Percentiles rank a stretch among this genome's conserved stretches.
Evolutionary conservation across 306 rosid species (phyloP).

Genomic region (Acacia crassicarpa): DNA sequence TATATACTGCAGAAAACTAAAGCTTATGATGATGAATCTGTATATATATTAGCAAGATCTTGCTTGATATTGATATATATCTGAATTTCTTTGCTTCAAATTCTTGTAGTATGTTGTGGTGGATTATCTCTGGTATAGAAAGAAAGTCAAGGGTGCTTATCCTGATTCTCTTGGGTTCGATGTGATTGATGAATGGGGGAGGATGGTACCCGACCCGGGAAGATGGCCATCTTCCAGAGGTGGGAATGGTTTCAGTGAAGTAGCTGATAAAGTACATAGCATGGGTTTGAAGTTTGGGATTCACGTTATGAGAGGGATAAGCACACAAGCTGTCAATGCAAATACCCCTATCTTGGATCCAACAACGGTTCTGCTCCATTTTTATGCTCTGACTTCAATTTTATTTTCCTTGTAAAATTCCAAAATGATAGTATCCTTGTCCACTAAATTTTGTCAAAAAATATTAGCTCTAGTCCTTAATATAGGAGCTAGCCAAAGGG

Average conservation of each 20-base stretch:
- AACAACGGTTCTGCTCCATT: constrained; percentile 53
- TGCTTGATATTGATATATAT: constrained; percentile 22
- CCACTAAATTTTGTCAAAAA: too few relatives aligned
- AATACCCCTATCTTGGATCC: constrained; percentile 83
- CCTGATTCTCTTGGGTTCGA: constrained; percentile 85
- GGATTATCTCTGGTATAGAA: constrained; percentile 98
- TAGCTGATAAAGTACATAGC: constrained; percentile 75
- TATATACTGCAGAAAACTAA: neutral
- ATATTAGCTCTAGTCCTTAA: too few relatives aligned
- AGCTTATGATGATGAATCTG: neutral
- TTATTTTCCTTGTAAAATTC: neutral
- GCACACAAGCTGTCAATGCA: constrained; percentile 95
- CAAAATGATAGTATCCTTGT: neutral
- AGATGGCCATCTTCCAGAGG: constrained; percentile 92
- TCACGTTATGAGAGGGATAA: constrained; percentile 98
- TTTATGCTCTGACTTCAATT: constrained; percentile 5
- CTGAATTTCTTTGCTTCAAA: constrained; percentile 23
- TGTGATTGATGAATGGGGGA: constrained; percentile 93
- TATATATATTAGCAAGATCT: constrained; percentile 11
- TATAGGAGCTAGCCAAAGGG: too few relatives aligned
- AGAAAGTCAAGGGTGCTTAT: constrained; percentile 71
- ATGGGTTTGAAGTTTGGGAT: constrained; percentile 94
- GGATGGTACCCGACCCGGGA: constrained; percentile 79
- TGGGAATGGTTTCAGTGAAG: constrained; percentile 70
- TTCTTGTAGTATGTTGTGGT: constrained; percentile 82